phyloP scores from a whole-genome alignment of 2,329 filamentous ascomycete species.

The Kalmusia sp. region DNA sequence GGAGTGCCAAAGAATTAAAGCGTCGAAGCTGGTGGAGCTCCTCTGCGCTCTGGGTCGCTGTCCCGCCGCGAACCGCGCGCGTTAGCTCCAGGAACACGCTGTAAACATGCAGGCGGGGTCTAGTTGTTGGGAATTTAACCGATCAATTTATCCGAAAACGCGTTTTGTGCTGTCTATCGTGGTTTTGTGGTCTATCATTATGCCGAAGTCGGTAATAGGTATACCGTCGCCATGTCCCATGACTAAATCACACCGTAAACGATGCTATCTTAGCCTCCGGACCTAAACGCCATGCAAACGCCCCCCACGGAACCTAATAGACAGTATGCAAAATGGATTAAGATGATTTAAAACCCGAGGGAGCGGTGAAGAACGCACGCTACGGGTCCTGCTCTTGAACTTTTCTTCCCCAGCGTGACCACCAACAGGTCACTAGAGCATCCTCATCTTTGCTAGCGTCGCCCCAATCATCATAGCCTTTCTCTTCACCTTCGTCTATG shows the following conservation, averaged over 20 bases:
- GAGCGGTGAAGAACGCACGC: constrained; percentile 14
- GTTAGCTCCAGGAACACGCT: constrained; percentile 22
- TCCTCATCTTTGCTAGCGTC: constrained; percentile 56
- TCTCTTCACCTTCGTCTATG: constrained; percentile 67
- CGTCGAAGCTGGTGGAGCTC: constrained; percentile 22
- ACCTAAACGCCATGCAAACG: constrained; percentile 5
- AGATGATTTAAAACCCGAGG: neutral
- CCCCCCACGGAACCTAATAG: constrained; percentile 8
- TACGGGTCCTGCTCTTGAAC: constrained; percentile 13
- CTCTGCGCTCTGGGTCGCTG: constrained; percentile 32
- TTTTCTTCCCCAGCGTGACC: constrained; percentile 64
- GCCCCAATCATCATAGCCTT: constrained; percentile 77
- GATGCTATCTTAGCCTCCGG: neutral
- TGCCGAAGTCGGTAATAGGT: constrained; percentile 30
- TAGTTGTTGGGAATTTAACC: constrained; percentile 37
- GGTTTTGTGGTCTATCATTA: constrained; percentile 19
- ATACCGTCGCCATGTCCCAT: constrained; percentile 22
- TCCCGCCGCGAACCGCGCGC: constrained; percentile 26
- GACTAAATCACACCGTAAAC: constrained; percentile 17
- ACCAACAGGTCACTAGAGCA: constrained; percentile 70
- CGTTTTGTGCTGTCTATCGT: constrained; percentile 24
- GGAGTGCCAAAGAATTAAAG: constrained; percentile 29
- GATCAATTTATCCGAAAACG: constrained; percentile 43
- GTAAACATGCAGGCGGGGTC: constrained; percentile 28
- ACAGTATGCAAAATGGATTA: neutral